A percentile compares a stretch with the other conserved stretches of the same genome.
Conservation (phyloP, 2,329 filamentous ascomycete species). For the Penicillium sp. region DNA sequence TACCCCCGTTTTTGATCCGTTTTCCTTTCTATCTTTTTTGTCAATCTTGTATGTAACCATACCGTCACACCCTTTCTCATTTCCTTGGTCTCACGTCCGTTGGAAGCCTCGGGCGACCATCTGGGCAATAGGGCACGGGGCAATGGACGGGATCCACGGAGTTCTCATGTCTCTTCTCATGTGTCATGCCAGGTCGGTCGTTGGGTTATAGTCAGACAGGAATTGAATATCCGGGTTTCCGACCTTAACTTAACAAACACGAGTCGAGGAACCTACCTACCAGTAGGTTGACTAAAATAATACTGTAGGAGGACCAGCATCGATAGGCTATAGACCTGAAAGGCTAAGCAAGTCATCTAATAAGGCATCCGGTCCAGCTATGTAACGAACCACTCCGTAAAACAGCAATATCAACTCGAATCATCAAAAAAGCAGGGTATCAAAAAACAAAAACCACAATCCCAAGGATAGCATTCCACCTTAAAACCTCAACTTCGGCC, state of each 20-base stretch:
- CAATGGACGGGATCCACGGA: conserved; percentile 32
- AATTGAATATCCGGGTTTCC: conserved; percentile 28
- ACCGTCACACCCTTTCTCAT: conserved; percentile 29
- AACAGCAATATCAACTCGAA: not conserved
- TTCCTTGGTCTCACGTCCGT: conserved; percentile 29
- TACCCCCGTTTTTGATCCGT: not conserved
- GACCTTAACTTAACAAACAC: conserved; percentile 23
- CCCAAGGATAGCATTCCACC: not conserved
- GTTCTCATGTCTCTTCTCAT: conserved; percentile 39
- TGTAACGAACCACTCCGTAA: too few species aligned
- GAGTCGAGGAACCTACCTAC: not conserved
- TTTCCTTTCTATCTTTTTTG: conserved; percentile 14
- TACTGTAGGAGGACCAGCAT: not conserved
- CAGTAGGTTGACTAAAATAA: too few species aligned
- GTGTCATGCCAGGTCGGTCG: conserved; percentile 40
- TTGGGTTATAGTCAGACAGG: conserved; percentile 34
- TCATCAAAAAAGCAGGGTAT: conserved; percentile 10
- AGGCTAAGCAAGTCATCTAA: not conserved
- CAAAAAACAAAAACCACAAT: not conserved
- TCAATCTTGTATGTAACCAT: conserved; percentile 36
- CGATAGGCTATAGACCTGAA: not conserved
- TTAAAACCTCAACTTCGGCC: conserved; percentile 85
- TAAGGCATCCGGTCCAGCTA: not conserved
- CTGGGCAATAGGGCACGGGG: conserved; percentile 27
- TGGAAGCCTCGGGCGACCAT: conserved; percentile 28